Evolutionary conservation across 768 basidiomycete genomes (phyloP), one percentile per base, ranked within the genome.

Genomic region (Boletus rufocinnamomeus): DNA sequence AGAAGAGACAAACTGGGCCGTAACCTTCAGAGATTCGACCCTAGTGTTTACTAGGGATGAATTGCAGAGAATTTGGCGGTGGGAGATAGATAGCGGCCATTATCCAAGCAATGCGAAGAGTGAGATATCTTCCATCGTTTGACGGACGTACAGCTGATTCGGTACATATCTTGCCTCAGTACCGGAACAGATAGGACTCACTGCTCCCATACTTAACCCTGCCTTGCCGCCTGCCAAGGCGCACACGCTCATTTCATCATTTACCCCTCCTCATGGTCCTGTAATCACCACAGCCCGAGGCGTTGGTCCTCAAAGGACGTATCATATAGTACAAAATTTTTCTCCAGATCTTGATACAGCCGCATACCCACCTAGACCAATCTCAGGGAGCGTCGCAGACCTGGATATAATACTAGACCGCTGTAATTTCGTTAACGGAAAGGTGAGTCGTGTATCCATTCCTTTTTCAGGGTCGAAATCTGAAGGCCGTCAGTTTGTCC

Each of bases 51-150:
- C 77, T 41, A 79, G 85, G 28, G 79, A 86, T 43, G 89, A 95
- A 66, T 72, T 95, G 32, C 88, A 89, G 71, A 80, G 84, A 69
- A 89, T 98, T 69, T 97, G 95, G 94, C 82, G 84, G 60, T 97
- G 94, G 94, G 95, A 96, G 77, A 81, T 97, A 56, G 82, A 86
- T 43, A 89, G 90, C 63, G 95, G 94, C 7, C 93, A 95, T 75
- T 90, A 89, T 75, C 94, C 95, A 25, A 91, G 88, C 69, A 77
- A 76, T 49, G 79, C 82, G 51, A 79, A 80, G 50, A 83, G 91
- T 91, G 73, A 69, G 90, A 77, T 46, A 35, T 50, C 16, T 35
- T 27, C 6, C 10, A 10, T 60, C 30, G 3, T 40, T 23, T 74
- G 53, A 47, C 38, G 40, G 59, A 52, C 48, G 8, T 37, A n/a